Conservation (phyloP, 495 filamentous ascomycete species). For the Gamarada debralockiae region DNA sequence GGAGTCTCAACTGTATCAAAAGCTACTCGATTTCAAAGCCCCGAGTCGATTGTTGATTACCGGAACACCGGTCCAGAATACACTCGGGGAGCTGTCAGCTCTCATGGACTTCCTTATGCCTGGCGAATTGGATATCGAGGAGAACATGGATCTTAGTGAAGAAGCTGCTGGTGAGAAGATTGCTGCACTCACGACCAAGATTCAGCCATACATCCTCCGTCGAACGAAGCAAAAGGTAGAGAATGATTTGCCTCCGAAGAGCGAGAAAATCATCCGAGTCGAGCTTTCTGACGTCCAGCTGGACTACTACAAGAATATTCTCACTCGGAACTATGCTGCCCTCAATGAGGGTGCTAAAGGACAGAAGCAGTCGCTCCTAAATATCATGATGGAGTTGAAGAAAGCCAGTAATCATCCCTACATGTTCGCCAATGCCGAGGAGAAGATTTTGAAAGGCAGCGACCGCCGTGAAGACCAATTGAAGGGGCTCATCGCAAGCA, state of each 20-base stretch:
- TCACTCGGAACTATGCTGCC: conserved; percentile 93
- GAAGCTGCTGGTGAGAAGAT: conserved; percentile 62
- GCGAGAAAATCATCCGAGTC: conserved; percentile 96
- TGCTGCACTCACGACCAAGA: conserved; percentile 36
- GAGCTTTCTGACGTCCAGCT: conserved; percentile 93
- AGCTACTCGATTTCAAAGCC: conserved; percentile 77
- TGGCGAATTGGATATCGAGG: conserved; percentile 79
- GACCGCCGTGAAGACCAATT: conserved; percentile 80
- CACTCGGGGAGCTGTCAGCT: conserved; percentile 83
- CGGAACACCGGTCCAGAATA: conserved; percentile 97
- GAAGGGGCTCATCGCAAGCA: conserved; percentile 87
- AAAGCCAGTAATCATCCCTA: conserved; percentile 98
- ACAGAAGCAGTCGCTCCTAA: conserved; percentile 89
- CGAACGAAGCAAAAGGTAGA: conserved; percentile 96
- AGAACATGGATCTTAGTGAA: conserved; percentile 78
- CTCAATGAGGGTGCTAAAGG: conserved; percentile 85
- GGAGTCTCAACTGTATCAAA: conserved; percentile 85
- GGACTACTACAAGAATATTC: conserved; percentile 98
- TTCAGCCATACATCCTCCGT: conserved; percentile 90
- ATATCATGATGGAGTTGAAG: conserved; percentile 99
- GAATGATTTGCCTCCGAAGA: conserved; percentile 92
- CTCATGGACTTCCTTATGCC: conserved; percentile 96
- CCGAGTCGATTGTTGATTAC: conserved; percentile 90
- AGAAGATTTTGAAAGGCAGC: conserved; percentile 73
- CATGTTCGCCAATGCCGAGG: conserved; percentile 92